phyloP scores from a whole-genome alignment of 2,329 filamentous ascomycete genomes.

The Geosmithia flava region DNA sequence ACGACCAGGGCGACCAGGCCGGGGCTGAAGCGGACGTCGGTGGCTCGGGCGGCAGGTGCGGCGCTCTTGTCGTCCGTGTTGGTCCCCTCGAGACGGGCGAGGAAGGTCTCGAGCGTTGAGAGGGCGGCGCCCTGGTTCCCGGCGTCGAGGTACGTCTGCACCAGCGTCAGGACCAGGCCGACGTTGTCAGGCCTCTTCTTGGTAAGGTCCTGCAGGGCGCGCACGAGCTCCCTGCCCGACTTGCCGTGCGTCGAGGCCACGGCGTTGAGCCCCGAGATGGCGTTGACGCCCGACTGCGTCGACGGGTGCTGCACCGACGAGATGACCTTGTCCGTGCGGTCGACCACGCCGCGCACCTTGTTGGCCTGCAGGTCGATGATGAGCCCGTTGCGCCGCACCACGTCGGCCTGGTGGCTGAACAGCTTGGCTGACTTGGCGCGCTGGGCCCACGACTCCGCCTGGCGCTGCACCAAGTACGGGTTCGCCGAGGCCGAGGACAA shows the following conservation, averaged over 20 bases:
- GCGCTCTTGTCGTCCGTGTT: neutral
- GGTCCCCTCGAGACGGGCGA: constrained; percentile 55
- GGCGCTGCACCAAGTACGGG: constrained; percentile 54
- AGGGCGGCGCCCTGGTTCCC: constrained; percentile 65
- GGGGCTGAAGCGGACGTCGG: constrained; percentile 68
- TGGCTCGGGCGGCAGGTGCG: constrained; percentile 30
- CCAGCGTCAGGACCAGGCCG: constrained; percentile 59
- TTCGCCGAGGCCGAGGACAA: constrained; percentile 36
- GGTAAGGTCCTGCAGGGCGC: constrained; percentile 54
- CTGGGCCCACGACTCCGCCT: constrained; percentile 41
- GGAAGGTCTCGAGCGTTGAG: constrained; percentile 61
- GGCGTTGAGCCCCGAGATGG: constrained; percentile 45
- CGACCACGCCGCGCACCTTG: constrained; percentile 52
- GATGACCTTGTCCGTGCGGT: constrained; percentile 31
- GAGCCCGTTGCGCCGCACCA: constrained; percentile 48
- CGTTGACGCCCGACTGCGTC: constrained; percentile 18
- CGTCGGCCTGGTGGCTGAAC: constrained; percentile 54
- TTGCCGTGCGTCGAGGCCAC: constrained; percentile 58
- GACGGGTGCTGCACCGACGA: constrained; percentile 13
- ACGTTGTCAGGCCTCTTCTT: constrained; percentile 68
- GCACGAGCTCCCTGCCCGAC: constrained; percentile 55
- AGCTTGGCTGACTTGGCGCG: constrained; percentile 47
- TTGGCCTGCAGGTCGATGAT: constrained; percentile 52
- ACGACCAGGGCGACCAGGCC: constrained; percentile 73
- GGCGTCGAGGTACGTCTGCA: constrained; percentile 67